Evolutionary conservation across 768 basidiomycete species (phyloP).

Genomic region (Phanerodontia chrysosporium): DNA sequence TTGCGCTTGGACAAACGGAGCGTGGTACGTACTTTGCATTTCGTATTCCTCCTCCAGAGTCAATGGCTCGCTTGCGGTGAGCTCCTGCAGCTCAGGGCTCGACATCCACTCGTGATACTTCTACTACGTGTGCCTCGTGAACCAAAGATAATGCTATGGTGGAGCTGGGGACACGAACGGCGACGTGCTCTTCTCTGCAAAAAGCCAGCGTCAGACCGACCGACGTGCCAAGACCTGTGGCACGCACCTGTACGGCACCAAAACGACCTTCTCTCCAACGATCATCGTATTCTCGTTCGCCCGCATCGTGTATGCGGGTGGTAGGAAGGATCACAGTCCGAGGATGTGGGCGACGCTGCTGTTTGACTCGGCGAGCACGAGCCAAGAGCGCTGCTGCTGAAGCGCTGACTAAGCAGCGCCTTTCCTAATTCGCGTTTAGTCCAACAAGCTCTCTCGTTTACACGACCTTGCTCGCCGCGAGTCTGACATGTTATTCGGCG

Average conservation of each 20-base stretch:
- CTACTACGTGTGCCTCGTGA: constrained; percentile 30
- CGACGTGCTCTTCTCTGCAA: constrained; percentile 40
- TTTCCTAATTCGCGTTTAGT: too few relatives aligned
- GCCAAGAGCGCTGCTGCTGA: too few relatives aligned
- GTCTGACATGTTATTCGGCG: too few relatives aligned
- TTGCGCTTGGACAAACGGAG: neutral
- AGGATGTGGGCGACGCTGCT: too few relatives aligned
- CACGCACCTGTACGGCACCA: constrained; percentile 73
- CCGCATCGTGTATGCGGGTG: constrained; percentile 42
- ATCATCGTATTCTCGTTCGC: constrained; percentile 65
- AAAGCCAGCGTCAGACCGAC: neutral
- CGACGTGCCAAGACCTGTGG: neutral
- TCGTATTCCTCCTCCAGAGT: constrained; percentile 77
- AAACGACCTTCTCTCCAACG: constrained; percentile 59
- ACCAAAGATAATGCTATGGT: neutral
- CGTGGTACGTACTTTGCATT: constrained; percentile 71
- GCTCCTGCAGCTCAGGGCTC: constrained; percentile 59
- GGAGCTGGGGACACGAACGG: constrained; percentile 14
- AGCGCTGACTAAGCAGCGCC: too few relatives aligned
- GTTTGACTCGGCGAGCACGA: too few relatives aligned
- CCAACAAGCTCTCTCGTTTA: too few relatives aligned
- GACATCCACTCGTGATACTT: constrained; percentile 91
- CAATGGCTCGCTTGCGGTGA: constrained; percentile 85
- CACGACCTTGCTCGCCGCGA: too few relatives aligned
- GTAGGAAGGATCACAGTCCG: neutral